Evolutionary conservation across 148 eudicot genomes (phyloP).

Genomic region (Mesembryanthemum crystallinum): DNA sequence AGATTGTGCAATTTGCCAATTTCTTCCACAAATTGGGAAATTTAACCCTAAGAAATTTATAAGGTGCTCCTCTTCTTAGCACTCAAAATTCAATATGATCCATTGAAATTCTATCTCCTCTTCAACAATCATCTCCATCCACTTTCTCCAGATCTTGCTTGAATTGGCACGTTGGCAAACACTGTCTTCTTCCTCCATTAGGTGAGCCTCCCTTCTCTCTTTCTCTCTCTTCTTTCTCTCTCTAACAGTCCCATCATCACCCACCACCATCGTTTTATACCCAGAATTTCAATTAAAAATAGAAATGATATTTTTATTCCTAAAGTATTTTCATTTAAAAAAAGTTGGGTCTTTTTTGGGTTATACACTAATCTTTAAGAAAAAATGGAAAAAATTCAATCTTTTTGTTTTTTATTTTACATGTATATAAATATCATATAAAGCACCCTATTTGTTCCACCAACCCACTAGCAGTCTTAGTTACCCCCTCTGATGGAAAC

Average conservation of each 20-base stretch:
- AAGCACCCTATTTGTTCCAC: conserved; percentile 20
- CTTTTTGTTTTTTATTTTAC: neutral
- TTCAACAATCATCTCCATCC: conserved; percentile 43
- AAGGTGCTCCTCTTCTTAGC: conserved; percentile 25
- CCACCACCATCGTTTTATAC: conserved; percentile 27
- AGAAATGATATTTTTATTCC: neutral
- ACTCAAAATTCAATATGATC: conserved; percentile 36
- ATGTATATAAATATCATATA: neutral
- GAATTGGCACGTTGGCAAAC: conserved; percentile 27
- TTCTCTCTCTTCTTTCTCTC: conserved; percentile 11
- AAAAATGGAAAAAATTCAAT: neutral
- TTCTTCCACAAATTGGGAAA: conserved; percentile 1
- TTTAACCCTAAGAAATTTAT: neutral
- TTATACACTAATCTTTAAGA: neutral
- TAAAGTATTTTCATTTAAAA: neutral
- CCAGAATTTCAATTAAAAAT: conserved; percentile 26
- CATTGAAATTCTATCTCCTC: conserved; percentile 63
- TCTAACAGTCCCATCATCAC: conserved; percentile 25
- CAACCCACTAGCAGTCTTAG: conserved; percentile 36
- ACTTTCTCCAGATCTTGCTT: conserved; percentile 8
- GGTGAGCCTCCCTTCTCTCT: conserved; percentile 25
- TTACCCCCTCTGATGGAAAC: conserved; percentile 16
- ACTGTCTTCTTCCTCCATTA: conserved; percentile 36
- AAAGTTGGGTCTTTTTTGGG: neutral
- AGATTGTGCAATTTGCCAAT: too few species aligned